Conservation (phyloP, 768 basidiomycete genomes). For the Pilatotrama ljubarskyi region DNA sequence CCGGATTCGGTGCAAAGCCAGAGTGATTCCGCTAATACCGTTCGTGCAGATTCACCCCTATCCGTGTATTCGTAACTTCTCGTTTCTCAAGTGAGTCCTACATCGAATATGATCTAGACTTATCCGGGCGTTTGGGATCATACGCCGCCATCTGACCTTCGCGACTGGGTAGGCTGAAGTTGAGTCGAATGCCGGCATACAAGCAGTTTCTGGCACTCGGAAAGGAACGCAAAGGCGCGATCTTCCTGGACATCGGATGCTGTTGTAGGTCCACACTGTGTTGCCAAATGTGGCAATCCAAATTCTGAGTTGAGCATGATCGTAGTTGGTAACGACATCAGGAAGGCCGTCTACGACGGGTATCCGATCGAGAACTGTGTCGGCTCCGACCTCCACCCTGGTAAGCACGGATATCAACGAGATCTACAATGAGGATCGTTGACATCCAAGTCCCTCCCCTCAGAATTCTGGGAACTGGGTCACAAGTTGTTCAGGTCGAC, state of each 20-base stretch:
- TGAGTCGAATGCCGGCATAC: constrained; percentile 29
- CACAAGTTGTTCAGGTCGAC: constrained; percentile 59
- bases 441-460: background rate
- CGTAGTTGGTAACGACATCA: constrained; percentile 43
- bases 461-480: constrained; percentile 63
- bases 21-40: too few relatives aligned
- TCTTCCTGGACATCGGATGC: constrained; percentile 48
- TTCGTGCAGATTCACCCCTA: constrained; percentile 31
- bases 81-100: constrained; percentile 25
- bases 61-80: constrained; percentile 33
- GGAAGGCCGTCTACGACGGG: constrained; percentile 44
- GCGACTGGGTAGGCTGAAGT: constrained; percentile 28
- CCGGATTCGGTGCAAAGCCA: too few relatives aligned
- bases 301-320: background rate
- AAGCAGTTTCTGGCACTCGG: constrained; percentile 37
- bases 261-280: constrained; percentile 36
- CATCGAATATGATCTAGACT: too few relatives aligned
- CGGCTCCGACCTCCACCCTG: constrained; percentile 39
- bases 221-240: constrained; percentile 35
- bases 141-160: background rate
- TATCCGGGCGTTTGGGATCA: too few relatives aligned
- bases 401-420: constrained; percentile 22
- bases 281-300: background rate
- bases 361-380: constrained; percentile 42
- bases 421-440: too few relatives aligned